A percentile compares a stretch with the other conserved stretches of the same genome.
Conservation (phyloP, 2,329 filamentous ascomycete genomes). For the Diaporthe humulicola region DNA sequence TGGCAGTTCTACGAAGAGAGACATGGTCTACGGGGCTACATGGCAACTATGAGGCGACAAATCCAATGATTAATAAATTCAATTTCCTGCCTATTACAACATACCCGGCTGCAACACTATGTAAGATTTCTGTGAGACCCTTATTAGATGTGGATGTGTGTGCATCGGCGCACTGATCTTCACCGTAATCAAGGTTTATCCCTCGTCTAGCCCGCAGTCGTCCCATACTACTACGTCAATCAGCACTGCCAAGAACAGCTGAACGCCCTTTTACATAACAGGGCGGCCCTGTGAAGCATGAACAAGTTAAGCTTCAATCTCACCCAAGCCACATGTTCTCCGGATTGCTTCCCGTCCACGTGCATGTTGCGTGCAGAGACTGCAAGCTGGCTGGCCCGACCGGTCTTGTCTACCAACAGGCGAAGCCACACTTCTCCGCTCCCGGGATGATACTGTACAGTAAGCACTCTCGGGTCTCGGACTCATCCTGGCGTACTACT, state of each 20-base stretch:
- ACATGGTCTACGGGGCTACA: slow-evolving; percentile 42
- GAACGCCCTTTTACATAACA: slow-evolving; percentile 12
- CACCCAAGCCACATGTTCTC: background rate
- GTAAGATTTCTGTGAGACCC: background rate
- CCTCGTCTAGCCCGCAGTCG: background rate
- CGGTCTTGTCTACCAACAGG: background rate
- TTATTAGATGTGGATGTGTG: too few species aligned
- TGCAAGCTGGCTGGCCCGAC: background rate
- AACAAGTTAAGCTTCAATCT: background rate
- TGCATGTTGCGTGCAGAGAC: background rate
- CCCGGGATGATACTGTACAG: background rate
- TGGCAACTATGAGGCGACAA: slow-evolving; percentile 1
- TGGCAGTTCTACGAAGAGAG: slow-evolving; percentile 33
- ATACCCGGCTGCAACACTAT: background rate
- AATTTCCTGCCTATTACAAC: background rate
- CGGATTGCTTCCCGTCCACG: background rate
- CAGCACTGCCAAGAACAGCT: slow-evolving; percentile 28
- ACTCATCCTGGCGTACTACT: background rate
- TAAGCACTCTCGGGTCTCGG: background rate
- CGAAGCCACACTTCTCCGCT: background rate
- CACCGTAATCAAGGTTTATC: background rate
- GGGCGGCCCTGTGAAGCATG: background rate
- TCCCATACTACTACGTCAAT: background rate
- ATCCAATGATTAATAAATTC: background rate
- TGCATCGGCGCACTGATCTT: background rate